Conservation (phyloP, 164 flowering plant species). For the Tetrastigma voinierianum region DNA sequence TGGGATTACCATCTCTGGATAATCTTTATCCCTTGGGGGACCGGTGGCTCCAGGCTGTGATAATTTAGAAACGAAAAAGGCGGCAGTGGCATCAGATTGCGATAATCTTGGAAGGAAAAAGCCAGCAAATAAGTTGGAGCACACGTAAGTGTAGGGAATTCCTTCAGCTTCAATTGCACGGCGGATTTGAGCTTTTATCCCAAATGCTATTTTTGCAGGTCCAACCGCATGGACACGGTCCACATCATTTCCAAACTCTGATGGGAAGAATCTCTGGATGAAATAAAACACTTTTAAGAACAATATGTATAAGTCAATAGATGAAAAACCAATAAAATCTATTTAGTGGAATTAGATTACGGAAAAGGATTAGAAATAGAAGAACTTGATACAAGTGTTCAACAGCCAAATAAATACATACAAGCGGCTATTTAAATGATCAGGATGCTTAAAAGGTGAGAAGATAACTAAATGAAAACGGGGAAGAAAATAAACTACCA, state of each 20-base stretch:
- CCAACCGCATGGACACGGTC: slow-evolving; percentile 35
- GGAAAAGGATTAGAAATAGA: too few relatives aligned
- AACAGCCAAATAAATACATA: too few relatives aligned
- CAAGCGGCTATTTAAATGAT: too few relatives aligned
- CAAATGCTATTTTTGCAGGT: slow-evolving; percentile 31
- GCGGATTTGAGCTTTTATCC: slow-evolving; percentile 24
- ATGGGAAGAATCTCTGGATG: slow-evolving; percentile 40
- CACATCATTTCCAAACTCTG: slow-evolving; percentile 45
- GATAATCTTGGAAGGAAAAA: slow-evolving; percentile 9
- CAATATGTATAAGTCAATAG: too few relatives aligned
- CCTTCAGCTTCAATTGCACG: slow-evolving; percentile 34
- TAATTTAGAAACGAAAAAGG: slow-evolving; percentile 9
- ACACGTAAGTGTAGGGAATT: slow-evolving; percentile 34
- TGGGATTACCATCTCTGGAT: slow-evolving; percentile 16
- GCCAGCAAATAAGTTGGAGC: slow-evolving; percentile 14
- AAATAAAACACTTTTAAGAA: background rate
- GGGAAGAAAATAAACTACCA: too few relatives aligned
- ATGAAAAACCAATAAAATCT: too few relatives aligned
- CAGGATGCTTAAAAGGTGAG: too few relatives aligned
- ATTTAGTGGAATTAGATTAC: too few relatives aligned
- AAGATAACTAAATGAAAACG: too few relatives aligned
- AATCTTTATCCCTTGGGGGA: slow-evolving; percentile 23
- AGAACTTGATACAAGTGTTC: too few relatives aligned
- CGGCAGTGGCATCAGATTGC: slow-evolving; percentile 4
- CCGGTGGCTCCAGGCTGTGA: slow-evolving; percentile 7